Percentiles rank a stretch among this genome's conserved stretches.
phyloP scores from a whole-genome alignment of 768 basidiomycete genomes.

The Leccinum barrowsii region DNA sequence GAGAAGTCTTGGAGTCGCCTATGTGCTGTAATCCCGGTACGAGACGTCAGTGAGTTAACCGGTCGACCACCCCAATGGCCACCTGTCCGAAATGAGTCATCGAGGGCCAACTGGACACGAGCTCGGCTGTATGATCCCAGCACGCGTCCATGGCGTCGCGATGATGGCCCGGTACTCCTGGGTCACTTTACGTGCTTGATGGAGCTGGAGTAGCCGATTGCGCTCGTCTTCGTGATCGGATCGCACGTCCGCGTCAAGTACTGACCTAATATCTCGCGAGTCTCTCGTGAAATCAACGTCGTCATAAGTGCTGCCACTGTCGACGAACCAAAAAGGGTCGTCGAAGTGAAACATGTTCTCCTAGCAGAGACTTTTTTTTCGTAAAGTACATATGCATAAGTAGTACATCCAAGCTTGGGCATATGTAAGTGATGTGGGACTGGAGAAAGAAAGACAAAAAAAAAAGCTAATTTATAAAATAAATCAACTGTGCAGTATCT shows the following conservation, averaged over 20 bases:
- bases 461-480: constrained; percentile 23
- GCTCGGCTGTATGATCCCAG: background rate
- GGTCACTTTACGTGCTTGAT: background rate
- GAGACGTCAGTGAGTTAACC: too few species aligned
- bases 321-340: background rate
- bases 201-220: background rate
- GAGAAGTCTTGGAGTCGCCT: background rate
- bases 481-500: constrained; percentile 15
- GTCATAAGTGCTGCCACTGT: background rate
- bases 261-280: background rate
- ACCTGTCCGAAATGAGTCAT: background rate
- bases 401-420: background rate
- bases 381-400: constrained; percentile 7
- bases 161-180: too few species aligned
- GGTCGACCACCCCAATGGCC: too few species aligned
- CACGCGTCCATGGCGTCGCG: too few species aligned
- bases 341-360: background rate
- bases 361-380: constrained; percentile 3
- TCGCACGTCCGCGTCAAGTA: background rate
- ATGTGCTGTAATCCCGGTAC: too few species aligned
- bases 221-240: background rate
- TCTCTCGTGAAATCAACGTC: background rate
- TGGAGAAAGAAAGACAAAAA: background rate
- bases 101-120: background rate
- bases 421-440: background rate